Percentiles rank a stretch among this genome's conserved stretches.
These are phyloP conservation scores for Gardenia jasminoides DNA, from an alignment of 257 asterid genomes.

Conservation along the genomic window DNA sequence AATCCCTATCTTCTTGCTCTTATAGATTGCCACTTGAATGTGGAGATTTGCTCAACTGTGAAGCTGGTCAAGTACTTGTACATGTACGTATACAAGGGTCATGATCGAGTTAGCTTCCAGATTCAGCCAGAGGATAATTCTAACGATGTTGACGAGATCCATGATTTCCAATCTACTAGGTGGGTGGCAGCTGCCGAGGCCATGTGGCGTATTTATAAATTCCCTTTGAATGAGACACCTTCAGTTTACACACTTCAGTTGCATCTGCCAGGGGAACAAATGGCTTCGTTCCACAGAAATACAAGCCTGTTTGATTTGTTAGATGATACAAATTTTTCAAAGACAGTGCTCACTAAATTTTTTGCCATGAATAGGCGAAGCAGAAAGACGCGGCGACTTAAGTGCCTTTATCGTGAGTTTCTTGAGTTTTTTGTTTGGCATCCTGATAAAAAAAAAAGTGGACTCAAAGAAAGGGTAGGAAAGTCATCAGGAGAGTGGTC, in stretches of 20 bases:
- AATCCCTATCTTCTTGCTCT: background rate
- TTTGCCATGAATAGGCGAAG: background rate
- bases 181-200: constrained; percentile 4
- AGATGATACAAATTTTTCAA: too few species aligned
- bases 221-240: background rate
- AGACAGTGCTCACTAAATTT: background rate
- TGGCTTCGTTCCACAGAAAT: background rate
- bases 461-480: too few species aligned
- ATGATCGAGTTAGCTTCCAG: background rate
- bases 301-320: too few species aligned
- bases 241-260: background rate
- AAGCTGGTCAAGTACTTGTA: constrained; percentile 5
- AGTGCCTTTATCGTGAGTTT: background rate
- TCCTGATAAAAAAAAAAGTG: too few species aligned
- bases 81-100: background rate
- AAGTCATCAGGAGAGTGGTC: too few species aligned
- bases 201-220: background rate
- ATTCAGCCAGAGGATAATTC: too few species aligned
- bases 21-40: background rate
- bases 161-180: background rate
- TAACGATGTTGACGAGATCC: background rate
- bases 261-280: background rate
- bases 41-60: background rate
- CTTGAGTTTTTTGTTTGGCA: background rate
- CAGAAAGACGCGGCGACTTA: background rate